Evolutionary conservation across 2,329 filamentous ascomycete genomes (phyloP).

Genomic region (Botrytis elliptica): DNA sequence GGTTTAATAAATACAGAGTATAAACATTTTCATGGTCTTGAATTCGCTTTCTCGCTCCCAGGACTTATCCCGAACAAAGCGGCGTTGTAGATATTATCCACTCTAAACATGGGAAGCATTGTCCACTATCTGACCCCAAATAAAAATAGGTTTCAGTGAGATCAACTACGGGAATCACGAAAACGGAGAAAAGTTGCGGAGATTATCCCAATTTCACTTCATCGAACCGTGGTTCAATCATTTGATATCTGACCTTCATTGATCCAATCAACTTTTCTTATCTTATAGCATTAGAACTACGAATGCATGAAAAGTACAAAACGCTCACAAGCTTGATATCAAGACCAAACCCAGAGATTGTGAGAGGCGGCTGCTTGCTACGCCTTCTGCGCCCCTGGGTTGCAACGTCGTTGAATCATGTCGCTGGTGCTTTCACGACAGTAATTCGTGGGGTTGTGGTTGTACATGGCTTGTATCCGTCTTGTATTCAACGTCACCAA

Average conservation of each 20-base stretch:
- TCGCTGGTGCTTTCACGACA: constrained; percentile 15
- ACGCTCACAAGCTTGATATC: constrained; percentile 17
- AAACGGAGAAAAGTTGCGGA: constrained; percentile 19
- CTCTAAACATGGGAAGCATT: constrained; percentile 12
- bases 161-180: constrained; percentile 12
- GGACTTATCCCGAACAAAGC: constrained; percentile 12
- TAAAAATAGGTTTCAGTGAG: constrained; percentile 19
- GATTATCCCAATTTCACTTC: constrained; percentile 18
- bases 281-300: constrained; percentile 6
- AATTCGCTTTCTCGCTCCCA: neutral
- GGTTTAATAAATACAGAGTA: neutral
- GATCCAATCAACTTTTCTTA: constrained; percentile 17
- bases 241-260: constrained; percentile 9
- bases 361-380: constrained; percentile 18
- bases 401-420: constrained; percentile 19
- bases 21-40: neutral
- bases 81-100: constrained; percentile 13
- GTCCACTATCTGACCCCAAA: constrained; percentile 7
- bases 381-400: constrained; percentile 16
- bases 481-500: constrained; percentile 17
- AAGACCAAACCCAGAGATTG: constrained; percentile 4
- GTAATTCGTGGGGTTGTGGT: constrained; percentile 16
- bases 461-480: constrained; percentile 19
- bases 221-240: constrained; percentile 8
- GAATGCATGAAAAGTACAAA: constrained; percentile 12